Evolutionary conservation across 129 eudicot species (phyloP), one percentile per base, ranked within the genome.

Genomic region (Silybum marianum): DNA sequence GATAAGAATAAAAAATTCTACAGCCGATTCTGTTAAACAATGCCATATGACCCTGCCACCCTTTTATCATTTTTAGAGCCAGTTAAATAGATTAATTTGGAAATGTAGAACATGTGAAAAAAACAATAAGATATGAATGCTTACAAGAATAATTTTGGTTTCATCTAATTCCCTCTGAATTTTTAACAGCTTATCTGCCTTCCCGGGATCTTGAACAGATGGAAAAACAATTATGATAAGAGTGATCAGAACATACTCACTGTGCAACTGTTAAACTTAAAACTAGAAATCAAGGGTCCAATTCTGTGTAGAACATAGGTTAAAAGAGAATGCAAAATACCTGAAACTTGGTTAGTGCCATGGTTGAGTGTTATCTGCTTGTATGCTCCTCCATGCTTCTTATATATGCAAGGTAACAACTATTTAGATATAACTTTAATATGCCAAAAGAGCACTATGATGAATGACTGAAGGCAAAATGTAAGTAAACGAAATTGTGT

Each of bases 111-210:
- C 30, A 28, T 28, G 30, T 28, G 30, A 28, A 28, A 28, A 28
- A 28, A 28, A 28, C 30, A 28, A 28, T 28, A 28, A 28, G 1
- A 28, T 28, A 28, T 18, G 13, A 25, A 63, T 62, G 81, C 98
- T 95, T 81, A 95, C 98, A 79, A 95, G 94, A 28, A 95, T 90
- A 80, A 95, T 92, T 90, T 95, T 95, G 48, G 98, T 95, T 85
- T 95, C 98, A 90, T 95, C 97, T 87, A 92, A 84, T 69, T 95
- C 98, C 82, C 96, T 82, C 84, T 95, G 97, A 71, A 95, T 90
- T 82, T 82, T 90, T 87, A 95, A 83, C 89, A 95, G 89, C 88
- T 95, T 95, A 86, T 95, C 98, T 69, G 98, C 98, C 85, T 95
- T 97, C 11, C 87, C 97, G 67, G 98, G 98, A 76, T 95, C 98